phyloP scores from a whole-genome alignment of 1,139 yeast species.

The Eremothecium cymbalariae region DNA sequence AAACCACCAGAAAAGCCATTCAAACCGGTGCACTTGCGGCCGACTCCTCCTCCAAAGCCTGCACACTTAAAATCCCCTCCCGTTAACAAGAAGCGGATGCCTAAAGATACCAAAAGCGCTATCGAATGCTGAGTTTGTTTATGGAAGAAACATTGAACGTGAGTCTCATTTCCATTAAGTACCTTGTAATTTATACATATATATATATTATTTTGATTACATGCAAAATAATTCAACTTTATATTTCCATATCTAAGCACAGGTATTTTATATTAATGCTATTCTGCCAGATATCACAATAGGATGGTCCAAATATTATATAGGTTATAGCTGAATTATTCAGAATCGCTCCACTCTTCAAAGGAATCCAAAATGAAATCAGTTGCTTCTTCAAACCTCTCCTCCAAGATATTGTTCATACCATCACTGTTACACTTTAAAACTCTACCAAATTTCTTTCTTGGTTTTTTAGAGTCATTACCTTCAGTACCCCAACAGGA shows the following conservation, averaged over 20 bases:
- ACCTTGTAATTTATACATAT: constrained; percentile 4
- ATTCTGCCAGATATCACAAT: not conserved
- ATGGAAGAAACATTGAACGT: too few species aligned
- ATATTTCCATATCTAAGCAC: constrained; percentile 1
- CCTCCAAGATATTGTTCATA: constrained; percentile 67
- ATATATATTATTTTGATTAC: constrained; percentile 1
- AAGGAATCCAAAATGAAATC: constrained; percentile 75
- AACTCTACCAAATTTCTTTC: constrained; percentile 87
- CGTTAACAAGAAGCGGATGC: constrained; percentile 1
- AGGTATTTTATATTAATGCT: not conserved
- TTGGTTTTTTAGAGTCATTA: constrained; percentile 59
- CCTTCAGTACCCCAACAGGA: constrained; percentile 61
- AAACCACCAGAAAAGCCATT: constrained; percentile 14
- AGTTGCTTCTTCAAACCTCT: constrained; percentile 75
- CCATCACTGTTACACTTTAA: constrained; percentile 66
- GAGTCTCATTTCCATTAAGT: not conserved
- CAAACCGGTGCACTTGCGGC: constrained; percentile 16
- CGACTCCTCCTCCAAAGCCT: constrained; percentile 16
- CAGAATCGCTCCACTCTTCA: constrained; percentile 36
- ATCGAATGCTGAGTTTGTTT: too few species aligned
- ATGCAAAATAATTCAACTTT: not conserved
- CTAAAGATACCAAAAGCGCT: not conserved
- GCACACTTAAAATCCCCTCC: constrained; percentile 9
- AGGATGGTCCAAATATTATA: constrained; percentile 1
- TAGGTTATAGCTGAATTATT: constrained; percentile 11